Conservation (phyloP, 2,329 filamentous ascomycete genomes). For the Macroventuria anomochaeta region DNA sequence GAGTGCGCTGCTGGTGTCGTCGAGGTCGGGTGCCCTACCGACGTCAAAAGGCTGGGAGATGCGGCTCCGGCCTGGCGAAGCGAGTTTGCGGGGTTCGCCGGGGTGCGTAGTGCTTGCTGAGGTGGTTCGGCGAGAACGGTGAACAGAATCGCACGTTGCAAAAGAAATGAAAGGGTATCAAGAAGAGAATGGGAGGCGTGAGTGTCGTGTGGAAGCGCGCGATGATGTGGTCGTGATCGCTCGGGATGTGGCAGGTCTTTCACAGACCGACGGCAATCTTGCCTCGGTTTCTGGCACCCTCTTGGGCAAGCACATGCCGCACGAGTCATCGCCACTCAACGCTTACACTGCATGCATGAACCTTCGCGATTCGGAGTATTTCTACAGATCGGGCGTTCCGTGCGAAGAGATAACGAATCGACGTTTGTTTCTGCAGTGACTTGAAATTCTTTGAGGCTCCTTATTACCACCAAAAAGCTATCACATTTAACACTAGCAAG, state of each 20-base stretch:
- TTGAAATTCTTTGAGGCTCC: too few species aligned
- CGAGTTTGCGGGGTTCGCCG: constrained; percentile 35
- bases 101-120: constrained; percentile 11
- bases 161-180: constrained; percentile 9
- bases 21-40: constrained; percentile 14
- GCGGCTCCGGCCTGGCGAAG: constrained; percentile 21
- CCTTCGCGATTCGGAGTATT: constrained; percentile 13
- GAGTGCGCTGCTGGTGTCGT: constrained; percentile 18
- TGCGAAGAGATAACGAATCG: not conserved
- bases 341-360: constrained; percentile 6
- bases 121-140: not conserved
- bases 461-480: too few species aligned
- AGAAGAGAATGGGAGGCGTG: constrained; percentile 1
- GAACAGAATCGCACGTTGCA: not conserved
- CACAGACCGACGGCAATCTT: constrained; percentile 27
- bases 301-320: constrained; percentile 33
- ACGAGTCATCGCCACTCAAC: constrained; percentile 25
- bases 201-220: constrained; percentile 4
- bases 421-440: not conserved
- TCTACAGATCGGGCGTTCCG: constrained; percentile 4
- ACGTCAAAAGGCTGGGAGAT: constrained; percentile 21
- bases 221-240: constrained; percentile 13
- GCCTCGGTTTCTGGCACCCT: constrained; percentile 32
- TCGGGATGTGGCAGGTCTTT: constrained; percentile 30
- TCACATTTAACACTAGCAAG: too few species aligned